A percentile compares a stretch with the other conserved stretches of the same genome.
These are phyloP conservation scores for Alliaria petiolata DNA, from an alignment of 345 rosid species.

Conservation along the genomic window DNA sequence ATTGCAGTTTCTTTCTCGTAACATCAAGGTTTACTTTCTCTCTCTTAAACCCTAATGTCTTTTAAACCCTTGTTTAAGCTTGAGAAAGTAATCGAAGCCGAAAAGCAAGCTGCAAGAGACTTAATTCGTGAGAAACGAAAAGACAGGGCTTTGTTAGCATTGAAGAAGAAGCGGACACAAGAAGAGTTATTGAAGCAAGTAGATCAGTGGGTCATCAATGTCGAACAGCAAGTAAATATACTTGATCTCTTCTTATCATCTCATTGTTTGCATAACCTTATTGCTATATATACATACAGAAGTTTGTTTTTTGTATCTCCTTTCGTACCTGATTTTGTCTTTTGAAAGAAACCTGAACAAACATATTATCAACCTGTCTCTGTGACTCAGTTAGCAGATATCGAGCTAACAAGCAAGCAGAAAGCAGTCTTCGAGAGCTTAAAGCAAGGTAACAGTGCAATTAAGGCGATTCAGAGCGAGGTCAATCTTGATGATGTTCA, in stretches of 20 bases:
- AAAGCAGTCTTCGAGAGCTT: conserved; percentile 92
- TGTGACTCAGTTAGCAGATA: conserved; percentile 73
- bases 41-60: too few species aligned
- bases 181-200: conserved; percentile 92
- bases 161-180: conserved; percentile 94
- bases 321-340: neutral
- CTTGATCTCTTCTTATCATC: neutral
- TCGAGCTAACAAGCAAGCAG: conserved; percentile 92
- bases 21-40: neutral
- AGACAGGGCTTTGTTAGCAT: conserved; percentile 83
- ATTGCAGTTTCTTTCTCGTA: neutral
- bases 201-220: conserved; percentile 89
- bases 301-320: neutral
- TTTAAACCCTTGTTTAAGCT: conserved; percentile 56
- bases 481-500: conserved; percentile 87
- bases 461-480: conserved; percentile 89
- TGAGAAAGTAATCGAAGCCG: conserved; percentile 79
- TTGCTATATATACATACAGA: neutral
- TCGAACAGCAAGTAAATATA: conserved; percentile 83
- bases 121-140: conserved; percentile 81
- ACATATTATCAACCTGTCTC: neutral
- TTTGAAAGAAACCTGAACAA: neutral
- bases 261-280: neutral
- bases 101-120: conserved; percentile 83
- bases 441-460: conserved; percentile 72